Conservation (phyloP, 2,329 filamentous ascomycete species). For the Septoria petroselini region DNA sequence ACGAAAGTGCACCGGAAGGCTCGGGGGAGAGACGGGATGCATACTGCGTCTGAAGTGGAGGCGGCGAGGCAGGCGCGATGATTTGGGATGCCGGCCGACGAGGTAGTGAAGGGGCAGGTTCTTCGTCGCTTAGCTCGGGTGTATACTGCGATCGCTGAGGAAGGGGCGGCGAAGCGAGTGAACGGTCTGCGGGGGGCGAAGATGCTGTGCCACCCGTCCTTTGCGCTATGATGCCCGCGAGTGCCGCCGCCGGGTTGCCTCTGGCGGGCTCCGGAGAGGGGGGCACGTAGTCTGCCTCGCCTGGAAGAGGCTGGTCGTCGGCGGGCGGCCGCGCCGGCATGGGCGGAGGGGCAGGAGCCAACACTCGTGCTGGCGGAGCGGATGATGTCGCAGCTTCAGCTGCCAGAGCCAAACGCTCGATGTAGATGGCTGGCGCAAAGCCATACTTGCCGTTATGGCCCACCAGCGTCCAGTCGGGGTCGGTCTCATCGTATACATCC, state of each 20-base stretch:
- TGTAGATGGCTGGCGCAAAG: conserved; percentile 95
- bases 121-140: conserved; percentile 67
- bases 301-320: conserved; percentile 39
- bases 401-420: conserved; percentile 63
- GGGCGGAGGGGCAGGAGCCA: conserved; percentile 35
- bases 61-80: conserved; percentile 34
- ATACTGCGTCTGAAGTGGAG: conserved; percentile 41
- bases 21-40: conserved; percentile 40
- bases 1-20: conserved; percentile 48
- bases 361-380: conserved; percentile 39
- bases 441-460: conserved; percentile 82
- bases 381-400: conserved; percentile 25
- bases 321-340: conserved; percentile 42
- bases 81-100: conserved; percentile 55
- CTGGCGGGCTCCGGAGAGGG: conserved; percentile 40
- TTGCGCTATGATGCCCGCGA: conserved; percentile 54
- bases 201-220: conserved; percentile 41
- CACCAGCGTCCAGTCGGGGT: conserved; percentile 95
- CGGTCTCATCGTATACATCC: conserved; percentile 81
- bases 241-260: conserved; percentile 56
- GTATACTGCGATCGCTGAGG: conserved; percentile 56
- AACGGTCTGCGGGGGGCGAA: conserved; percentile 26
- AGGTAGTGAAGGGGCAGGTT: conserved; percentile 61
- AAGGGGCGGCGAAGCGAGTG: conserved; percentile 52
- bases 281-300: conserved; percentile 44